phyloP scores from a whole-genome alignment of 2,329 filamentous ascomycete species.

The Arthroderma sp. region DNA sequence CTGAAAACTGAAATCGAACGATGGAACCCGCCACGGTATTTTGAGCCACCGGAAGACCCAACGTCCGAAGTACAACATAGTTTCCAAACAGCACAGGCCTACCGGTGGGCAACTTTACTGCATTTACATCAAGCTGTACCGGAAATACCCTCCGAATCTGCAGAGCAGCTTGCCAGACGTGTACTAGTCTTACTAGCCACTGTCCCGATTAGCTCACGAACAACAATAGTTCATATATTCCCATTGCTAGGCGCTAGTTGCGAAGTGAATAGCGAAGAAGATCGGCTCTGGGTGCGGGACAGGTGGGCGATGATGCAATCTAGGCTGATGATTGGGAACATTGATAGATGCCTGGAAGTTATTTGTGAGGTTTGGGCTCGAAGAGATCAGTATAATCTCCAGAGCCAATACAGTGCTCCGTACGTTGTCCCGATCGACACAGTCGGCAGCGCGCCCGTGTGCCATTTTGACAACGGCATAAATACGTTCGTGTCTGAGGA shows the following conservation, averaged over 20 bases:
- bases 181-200: constrained; percentile 50
- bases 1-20: constrained; percentile 47
- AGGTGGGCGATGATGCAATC: constrained; percentile 49
- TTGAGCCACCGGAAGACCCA: constrained; percentile 51
- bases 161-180: constrained; percentile 47
- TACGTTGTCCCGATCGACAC: constrained; percentile 12
- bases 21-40: constrained; percentile 47
- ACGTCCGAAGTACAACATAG: constrained; percentile 49
- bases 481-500: neutral
- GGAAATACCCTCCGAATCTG: constrained; percentile 48
- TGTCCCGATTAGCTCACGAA: constrained; percentile 48
- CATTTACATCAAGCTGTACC: constrained; percentile 57
- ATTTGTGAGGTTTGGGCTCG: constrained; percentile 54
- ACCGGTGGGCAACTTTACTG: constrained; percentile 52
- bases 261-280: constrained; percentile 46
- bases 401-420: constrained; percentile 16
- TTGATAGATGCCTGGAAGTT: constrained; percentile 52
- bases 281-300: constrained; percentile 50
- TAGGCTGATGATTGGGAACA: constrained; percentile 53
- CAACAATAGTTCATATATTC: constrained; percentile 57
- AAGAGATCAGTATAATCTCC: constrained; percentile 40
- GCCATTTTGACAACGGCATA: neutral
- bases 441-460: constrained; percentile 4
- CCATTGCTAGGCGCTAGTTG: constrained; percentile 55
- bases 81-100: constrained; percentile 54